A percentile compares a stretch with the other conserved stretches of the same genome.
Evolutionary conservation across 805 yeast species (phyloP).

Genomic region (Starmerella apicola): DNA sequence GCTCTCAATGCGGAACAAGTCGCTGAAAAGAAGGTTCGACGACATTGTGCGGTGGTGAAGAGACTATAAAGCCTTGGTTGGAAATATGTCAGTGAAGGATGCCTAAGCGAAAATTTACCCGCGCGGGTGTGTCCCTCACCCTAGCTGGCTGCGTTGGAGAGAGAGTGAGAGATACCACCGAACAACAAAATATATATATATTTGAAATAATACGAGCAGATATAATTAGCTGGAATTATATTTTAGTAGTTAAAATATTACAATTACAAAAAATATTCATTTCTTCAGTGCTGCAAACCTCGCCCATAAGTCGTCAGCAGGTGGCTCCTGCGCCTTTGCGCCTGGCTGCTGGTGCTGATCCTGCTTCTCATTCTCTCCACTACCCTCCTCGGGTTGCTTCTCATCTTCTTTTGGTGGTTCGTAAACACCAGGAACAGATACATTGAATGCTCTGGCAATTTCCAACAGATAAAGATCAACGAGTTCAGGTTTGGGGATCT

Average conservation of each 20-base stretch:
- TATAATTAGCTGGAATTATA: too few relatives aligned
- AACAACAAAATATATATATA: too few relatives aligned
- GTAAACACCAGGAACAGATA: conserved; percentile 48
- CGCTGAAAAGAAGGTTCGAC: conserved; percentile 65
- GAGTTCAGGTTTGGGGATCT: conserved; percentile 52
- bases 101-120: background rate
- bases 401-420: conserved; percentile 15
- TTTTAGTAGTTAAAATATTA: too few relatives aligned
- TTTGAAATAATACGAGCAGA: too few relatives aligned
- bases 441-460: conserved; percentile 68
- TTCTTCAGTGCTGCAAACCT: conserved; percentile 21
- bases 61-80: background rate
- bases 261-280: background rate
- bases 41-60: conserved; percentile 23
- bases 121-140: too few relatives aligned
- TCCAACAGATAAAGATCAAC: conserved; percentile 63
- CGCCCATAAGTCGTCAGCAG: conserved; percentile 20
- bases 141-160: too few relatives aligned
- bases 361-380: too few relatives aligned
- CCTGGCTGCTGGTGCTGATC: too few relatives aligned
- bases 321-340: background rate
- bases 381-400: conserved; percentile 1
- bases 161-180: too few relatives aligned
- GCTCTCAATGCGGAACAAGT: conserved; percentile 72
- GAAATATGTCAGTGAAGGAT: background rate